Conservation (phyloP, 495 filamentous ascomycete species). For the Aspergillus sclerotioniger region DNA sequence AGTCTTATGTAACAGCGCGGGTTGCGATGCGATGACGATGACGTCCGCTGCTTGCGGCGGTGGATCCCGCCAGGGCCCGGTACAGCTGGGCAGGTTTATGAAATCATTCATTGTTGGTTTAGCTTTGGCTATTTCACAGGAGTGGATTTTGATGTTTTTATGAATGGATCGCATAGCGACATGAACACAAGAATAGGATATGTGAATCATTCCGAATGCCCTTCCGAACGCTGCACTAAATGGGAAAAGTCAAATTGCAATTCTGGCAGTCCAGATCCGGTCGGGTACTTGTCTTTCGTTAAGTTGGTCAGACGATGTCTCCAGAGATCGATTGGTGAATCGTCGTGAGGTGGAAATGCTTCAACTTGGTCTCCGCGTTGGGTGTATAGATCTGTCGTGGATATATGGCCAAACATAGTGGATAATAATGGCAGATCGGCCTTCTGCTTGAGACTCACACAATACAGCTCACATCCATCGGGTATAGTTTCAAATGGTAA, state of each 20-base stretch:
- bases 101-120: no score
- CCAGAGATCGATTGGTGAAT: no score
- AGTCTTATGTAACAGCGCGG: conserved; percentile 1
- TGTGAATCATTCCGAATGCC: neutral
- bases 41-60: neutral
- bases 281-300: conserved; percentile 18
- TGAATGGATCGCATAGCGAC: no score
- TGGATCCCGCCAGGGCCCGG: neutral
- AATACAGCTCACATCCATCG: conserved; percentile 28
- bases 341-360: conserved; percentile 16
- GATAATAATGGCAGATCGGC: conserved; percentile 12
- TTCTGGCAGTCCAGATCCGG: neutral
- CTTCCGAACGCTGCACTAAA: neutral
- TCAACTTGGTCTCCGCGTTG: conserved; percentile 14
- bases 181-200: no score
- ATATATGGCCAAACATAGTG: conserved; percentile 2
- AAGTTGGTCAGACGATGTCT: conserved; percentile 16
- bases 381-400: conserved; percentile 22
- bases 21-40: neutral
- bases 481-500: conserved; percentile 41
- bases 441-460: conserved; percentile 18
- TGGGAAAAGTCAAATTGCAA: conserved; percentile 18
- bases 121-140: no score
- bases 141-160: no score
- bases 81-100: no score